Evolutionary conservation across 1,284 basidiomycete genomes (phyloP).

Genomic region (Microbotryomycetes sp.): DNA sequence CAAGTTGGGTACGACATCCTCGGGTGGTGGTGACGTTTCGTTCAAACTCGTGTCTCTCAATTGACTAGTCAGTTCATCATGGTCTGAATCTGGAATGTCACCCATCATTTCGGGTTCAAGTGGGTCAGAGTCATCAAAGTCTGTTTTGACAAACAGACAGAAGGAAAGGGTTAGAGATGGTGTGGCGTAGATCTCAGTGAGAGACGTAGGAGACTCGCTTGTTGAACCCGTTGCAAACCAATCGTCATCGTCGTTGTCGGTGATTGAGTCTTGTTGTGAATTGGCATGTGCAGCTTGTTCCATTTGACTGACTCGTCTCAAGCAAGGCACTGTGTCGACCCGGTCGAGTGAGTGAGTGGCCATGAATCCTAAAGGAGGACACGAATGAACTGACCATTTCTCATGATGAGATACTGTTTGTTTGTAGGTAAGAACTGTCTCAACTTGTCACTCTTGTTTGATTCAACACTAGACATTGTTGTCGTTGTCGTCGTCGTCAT

Average conservation of each 20-base stretch:
- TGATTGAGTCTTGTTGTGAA: constrained; percentile 84
- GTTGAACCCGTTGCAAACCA: constrained; percentile 48
- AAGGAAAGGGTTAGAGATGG: too few species aligned
- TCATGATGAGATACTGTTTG: constrained; percentile 93
- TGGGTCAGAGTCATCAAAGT: not conserved
- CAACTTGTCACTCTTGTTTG: constrained; percentile 48
- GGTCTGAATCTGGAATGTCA: constrained; percentile 74
- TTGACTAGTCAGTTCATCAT: constrained; percentile 11
- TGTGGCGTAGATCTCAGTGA: not conserved
- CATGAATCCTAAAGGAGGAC: not conserved
- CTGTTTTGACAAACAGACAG: not conserved
- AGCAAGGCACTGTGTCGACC: constrained; percentile 63
- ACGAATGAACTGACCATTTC: constrained; percentile 53
- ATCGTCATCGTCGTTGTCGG: constrained; percentile 75
- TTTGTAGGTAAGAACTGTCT: constrained; percentile 87
- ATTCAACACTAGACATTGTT: not conserved
- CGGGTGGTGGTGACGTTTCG: constrained; percentile 3
- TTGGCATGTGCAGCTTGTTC: constrained; percentile 61
- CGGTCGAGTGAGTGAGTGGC: not conserved
- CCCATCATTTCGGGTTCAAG: constrained; percentile 57
- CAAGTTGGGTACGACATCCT: constrained; percentile 54
- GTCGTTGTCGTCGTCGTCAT: too few species aligned
- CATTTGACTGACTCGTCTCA: constrained; percentile 80
- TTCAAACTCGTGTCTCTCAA: constrained; percentile 23
- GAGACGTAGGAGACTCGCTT: constrained; percentile 4